Evolutionary conservation across 2,329 filamentous ascomycete species (phyloP).

Genomic region (Neonectria faginata): DNA sequence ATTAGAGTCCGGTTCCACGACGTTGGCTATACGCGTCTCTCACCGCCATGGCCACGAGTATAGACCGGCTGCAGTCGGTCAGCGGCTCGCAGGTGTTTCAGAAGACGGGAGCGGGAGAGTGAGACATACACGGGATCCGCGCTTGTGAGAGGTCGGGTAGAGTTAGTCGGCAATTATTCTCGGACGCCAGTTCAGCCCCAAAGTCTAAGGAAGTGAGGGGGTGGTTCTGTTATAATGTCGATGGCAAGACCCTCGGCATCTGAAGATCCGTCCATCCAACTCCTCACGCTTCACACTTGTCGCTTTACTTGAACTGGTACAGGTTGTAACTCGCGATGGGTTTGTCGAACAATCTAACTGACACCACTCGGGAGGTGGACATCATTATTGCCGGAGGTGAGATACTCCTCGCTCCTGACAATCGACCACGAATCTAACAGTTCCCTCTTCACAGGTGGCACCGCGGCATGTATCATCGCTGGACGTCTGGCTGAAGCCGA

Average conservation of each 20-base stretch:
- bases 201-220: neutral
- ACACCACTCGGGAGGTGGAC: constrained; percentile 1
- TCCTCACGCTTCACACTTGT: neutral
- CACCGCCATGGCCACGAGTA: neutral
- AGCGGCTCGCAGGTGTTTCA: neutral
- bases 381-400: constrained; percentile 5
- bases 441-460: constrained; percentile 43
- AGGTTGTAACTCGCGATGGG: neutral
- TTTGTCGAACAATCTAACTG: neutral
- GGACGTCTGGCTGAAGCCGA: constrained; percentile 46
- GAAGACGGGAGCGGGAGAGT: neutral
- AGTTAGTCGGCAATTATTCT: too few relatives aligned
- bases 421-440: too few relatives aligned
- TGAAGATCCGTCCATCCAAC: neutral
- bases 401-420: neutral
- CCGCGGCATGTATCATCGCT: constrained; percentile 49
- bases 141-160: neutral
- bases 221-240: neutral
- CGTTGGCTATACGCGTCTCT: neutral
- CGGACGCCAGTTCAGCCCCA: neutral
- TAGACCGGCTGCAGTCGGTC: neutral
- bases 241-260: neutral
- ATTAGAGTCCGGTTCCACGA: neutral
- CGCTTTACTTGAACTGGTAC: neutral
- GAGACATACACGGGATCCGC: neutral